Conservation (phyloP, 768 basidiomycete genomes). For the Melanogaster broomeanus region DNA sequence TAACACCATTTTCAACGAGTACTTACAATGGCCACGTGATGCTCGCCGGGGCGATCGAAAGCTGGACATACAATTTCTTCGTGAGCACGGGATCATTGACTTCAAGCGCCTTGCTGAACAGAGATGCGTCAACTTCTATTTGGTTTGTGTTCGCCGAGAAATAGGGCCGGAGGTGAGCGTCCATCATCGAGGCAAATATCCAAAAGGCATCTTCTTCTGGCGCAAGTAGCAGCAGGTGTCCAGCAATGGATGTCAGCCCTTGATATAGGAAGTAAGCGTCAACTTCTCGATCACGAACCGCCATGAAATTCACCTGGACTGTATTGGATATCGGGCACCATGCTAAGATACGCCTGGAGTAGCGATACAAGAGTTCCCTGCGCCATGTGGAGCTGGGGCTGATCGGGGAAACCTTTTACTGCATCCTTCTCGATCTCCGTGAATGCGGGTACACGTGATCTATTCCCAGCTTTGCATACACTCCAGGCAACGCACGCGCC, state of each 20-base stretch:
- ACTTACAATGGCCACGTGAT: slow-evolving; percentile 67
- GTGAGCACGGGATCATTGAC: slow-evolving; percentile 55
- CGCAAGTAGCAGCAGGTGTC: slow-evolving; percentile 69
- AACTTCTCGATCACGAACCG: background rate
- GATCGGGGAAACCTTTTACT: slow-evolving; percentile 51
- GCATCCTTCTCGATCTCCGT: slow-evolving; percentile 64
- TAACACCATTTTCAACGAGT: background rate
- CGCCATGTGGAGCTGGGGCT: slow-evolving; percentile 58
- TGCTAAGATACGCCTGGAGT: slow-evolving; percentile 73
- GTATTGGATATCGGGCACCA: slow-evolving; percentile 85
- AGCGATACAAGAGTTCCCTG: slow-evolving; percentile 58
- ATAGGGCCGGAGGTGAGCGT: slow-evolving; percentile 76
- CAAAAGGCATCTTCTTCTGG: slow-evolving; percentile 92
- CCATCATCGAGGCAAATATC: slow-evolving; percentile 89
- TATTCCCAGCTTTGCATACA: slow-evolving; percentile 66
- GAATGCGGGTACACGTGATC: slow-evolving; percentile 51
- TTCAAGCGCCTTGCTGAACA: slow-evolving; percentile 75
- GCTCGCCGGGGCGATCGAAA: slow-evolving; percentile 56
- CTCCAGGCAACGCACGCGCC: slow-evolving; percentile 63
- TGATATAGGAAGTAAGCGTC: background rate
- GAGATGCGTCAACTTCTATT: slow-evolving; percentile 72
- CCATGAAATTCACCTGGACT: slow-evolving; percentile 45
- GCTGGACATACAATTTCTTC: slow-evolving; percentile 65
- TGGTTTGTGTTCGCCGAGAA: slow-evolving; percentile 63
- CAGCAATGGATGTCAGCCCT: slow-evolving; percentile 73